These are phyloP conservation scores for Torulaspora microellipsoides DNA, from an alignment of 805 yeast genomes.

Conservation along the genomic window DNA sequence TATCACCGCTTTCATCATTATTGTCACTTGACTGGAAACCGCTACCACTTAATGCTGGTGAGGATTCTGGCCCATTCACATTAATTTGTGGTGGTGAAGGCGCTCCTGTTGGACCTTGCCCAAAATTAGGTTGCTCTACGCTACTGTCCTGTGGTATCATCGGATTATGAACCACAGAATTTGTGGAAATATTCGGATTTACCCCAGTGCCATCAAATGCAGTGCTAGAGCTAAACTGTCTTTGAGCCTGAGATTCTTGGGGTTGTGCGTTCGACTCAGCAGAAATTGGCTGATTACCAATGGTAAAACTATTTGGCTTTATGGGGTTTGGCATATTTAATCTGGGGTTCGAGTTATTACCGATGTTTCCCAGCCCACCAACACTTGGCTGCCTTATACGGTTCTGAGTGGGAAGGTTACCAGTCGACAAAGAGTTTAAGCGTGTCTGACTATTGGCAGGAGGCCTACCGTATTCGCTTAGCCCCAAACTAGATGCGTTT, in stretches of 20 bases:
- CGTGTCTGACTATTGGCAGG: constrained; percentile 22
- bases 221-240: constrained; percentile 26
- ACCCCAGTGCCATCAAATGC: constrained; percentile 13
- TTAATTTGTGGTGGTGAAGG: constrained; percentile 17
- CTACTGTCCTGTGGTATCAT: constrained; percentile 7
- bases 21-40: constrained; percentile 6
- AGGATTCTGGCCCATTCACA: constrained; percentile 10
- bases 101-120: constrained; percentile 6
- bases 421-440: constrained; percentile 26
- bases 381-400: constrained; percentile 17
- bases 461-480: constrained; percentile 18
- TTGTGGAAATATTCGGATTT: constrained; percentile 22
- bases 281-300: constrained; percentile 8
- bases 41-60: constrained; percentile 11
- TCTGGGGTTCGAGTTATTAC: constrained; percentile 10
- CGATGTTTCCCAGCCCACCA: constrained; percentile 3
- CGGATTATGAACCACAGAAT: constrained; percentile 24
- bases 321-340: constrained; percentile 12
- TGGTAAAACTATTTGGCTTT: constrained; percentile 8
- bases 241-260: constrained; percentile 13
- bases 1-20: constrained; percentile 6
- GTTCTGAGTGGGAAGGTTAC: constrained; percentile 16
- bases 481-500: constrained; percentile 28
- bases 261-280: constrained; percentile 6
- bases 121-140: neutral